These are phyloP conservation scores for Clavispora santaluciae DNA, from an alignment of 805 yeast genomes.

Conservation along the genomic window DNA sequence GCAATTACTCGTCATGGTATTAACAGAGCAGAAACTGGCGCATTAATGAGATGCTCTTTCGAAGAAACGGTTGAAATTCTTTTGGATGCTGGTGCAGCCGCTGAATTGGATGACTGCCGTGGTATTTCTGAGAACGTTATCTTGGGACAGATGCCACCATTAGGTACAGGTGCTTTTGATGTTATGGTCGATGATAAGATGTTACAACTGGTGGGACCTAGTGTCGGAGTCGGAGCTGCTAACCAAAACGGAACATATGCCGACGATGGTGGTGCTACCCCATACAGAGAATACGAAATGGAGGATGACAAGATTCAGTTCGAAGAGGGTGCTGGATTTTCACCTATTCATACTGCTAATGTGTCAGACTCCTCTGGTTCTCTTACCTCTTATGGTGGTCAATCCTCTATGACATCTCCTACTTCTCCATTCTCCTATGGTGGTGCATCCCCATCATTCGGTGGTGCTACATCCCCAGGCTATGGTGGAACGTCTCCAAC, in stretches of 20 bases:
- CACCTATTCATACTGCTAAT: constrained; percentile 89
- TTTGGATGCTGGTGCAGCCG: constrained; percentile 96
- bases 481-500: constrained; percentile 28
- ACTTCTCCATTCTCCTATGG: constrained; percentile 56
- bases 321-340: constrained; percentile 79
- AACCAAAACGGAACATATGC: constrained; percentile 21
- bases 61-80: constrained; percentile 98
- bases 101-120: constrained; percentile 95
- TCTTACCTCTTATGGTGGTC: constrained; percentile 83
- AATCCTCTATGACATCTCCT: constrained; percentile 44
- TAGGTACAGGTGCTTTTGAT: constrained; percentile 98
- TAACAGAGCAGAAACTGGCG: constrained; percentile 98
- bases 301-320: constrained; percentile 56
- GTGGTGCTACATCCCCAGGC: constrained; percentile 46
- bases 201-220: constrained; percentile 55
- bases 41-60: constrained; percentile 97
- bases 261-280: constrained; percentile 79
- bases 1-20: constrained; percentile 99
- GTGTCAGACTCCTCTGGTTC: constrained; percentile 75
- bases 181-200: constrained; percentile 90
- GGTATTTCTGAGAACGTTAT: constrained; percentile 98
- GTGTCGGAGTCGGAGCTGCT: constrained; percentile 39
- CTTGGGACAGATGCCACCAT: constrained; percentile 97
- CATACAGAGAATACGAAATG: constrained; percentile 68
- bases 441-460: constrained; percentile 46